These are phyloP conservation scores for Sporothrix brunneoviolacea DNA, from an alignment of 2,329 filamentous ascomycete species.

Conservation along the genomic window DNA sequence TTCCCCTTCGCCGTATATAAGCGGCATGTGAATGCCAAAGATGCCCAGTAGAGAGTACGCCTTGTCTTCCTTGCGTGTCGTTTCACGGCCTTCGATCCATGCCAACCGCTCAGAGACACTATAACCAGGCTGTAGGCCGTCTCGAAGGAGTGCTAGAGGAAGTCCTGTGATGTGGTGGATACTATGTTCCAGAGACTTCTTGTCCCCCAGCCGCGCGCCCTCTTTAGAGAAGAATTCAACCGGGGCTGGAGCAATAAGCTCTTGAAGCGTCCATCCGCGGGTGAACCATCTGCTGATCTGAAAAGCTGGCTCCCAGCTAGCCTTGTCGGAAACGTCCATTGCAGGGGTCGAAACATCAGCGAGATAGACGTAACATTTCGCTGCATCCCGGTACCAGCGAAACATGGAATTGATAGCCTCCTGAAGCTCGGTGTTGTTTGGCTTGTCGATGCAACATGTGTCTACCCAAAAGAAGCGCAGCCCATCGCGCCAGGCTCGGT, in stretches of 20 bases:
- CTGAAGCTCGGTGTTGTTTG: not conserved
- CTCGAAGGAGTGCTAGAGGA: not conserved
- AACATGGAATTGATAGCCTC: not conserved
- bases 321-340: not conserved
- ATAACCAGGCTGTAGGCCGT: not conserved
- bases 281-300: not conserved
- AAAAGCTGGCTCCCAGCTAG: not conserved
- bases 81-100: slow-evolving; percentile 11
- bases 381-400: not conserved
- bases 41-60: slow-evolving; percentile 10
- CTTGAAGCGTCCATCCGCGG: slow-evolving; percentile 1
- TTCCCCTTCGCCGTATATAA: slow-evolving; percentile 13
- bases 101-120: slow-evolving; percentile 1
- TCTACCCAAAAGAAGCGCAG: not conserved
- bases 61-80: slow-evolving; percentile 12
- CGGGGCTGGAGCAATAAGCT: not conserved
- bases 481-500: not conserved
- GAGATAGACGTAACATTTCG: not conserved
- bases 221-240: slow-evolving; percentile 1
- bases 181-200: not conserved
- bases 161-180: slow-evolving; percentile 2
- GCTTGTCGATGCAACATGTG: not conserved
- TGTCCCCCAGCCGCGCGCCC: not conserved
- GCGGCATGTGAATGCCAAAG: slow-evolving; percentile 13
- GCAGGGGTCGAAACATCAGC: not conserved